Conservation (phyloP, 1,139 yeast species). For the Candida sanyaensis region DNA sequence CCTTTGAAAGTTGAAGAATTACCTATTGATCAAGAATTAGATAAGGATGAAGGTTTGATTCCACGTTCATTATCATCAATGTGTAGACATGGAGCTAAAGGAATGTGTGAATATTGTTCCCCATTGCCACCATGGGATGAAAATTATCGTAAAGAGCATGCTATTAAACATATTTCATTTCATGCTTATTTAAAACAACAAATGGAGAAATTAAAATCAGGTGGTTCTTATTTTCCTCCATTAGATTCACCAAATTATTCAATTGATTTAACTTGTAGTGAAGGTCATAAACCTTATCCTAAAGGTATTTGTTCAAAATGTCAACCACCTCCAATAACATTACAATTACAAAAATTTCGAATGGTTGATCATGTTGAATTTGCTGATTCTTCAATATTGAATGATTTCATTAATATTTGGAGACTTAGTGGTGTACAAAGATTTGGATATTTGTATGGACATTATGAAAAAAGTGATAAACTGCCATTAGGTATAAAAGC, state of each 20-base stretch:
- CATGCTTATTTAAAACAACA: slow-evolving; percentile 80
- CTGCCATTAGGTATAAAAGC: slow-evolving; percentile 95
- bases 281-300: slow-evolving; percentile 94
- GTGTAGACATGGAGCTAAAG: slow-evolving; percentile 89
- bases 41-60: slow-evolving; percentile 71
- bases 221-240: slow-evolving; percentile 76
- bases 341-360: slow-evolving; percentile 86
- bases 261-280: slow-evolving; percentile 64
- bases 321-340: slow-evolving; percentile 92
- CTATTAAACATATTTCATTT: slow-evolving; percentile 85
- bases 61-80: slow-evolving; percentile 59
- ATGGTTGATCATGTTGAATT: slow-evolving; percentile 98
- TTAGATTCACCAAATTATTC: slow-evolving; percentile 69
- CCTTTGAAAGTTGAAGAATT: slow-evolving; percentile 39
- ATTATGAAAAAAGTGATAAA: slow-evolving; percentile 71
- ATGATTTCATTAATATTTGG: slow-evolving; percentile 89
- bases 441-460: slow-evolving; percentile 82
- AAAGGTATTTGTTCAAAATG: slow-evolving; percentile 95
- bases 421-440: slow-evolving; percentile 86
- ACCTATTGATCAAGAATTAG: slow-evolving; percentile 69
- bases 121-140: slow-evolving; percentile 96
- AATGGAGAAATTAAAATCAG: slow-evolving; percentile 65
- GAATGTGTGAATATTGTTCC: slow-evolving; percentile 97
- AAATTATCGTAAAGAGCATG: slow-evolving; percentile 69
- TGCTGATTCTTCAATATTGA: slow-evolving; percentile 69